These are phyloP conservation scores for Pholiota adiposa DNA, from an alignment of 1,284 basidiomycete genomes.

Conservation along the genomic window DNA sequence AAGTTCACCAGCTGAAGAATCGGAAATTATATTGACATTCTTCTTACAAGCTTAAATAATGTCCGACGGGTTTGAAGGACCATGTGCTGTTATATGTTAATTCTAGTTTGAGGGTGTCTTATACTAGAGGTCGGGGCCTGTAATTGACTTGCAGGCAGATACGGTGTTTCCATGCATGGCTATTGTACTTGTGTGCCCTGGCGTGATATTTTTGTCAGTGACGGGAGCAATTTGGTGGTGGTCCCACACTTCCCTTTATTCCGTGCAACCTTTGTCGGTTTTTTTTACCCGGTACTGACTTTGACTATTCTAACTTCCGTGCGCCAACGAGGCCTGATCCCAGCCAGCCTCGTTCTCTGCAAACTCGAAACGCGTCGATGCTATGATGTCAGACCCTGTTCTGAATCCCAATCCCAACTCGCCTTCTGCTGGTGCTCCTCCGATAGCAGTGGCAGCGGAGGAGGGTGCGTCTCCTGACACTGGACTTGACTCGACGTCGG, in stretches of 20 bases:
- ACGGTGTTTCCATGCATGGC: too few relatives aligned
- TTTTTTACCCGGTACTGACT: background rate
- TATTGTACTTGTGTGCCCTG: too few relatives aligned
- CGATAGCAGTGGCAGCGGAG: background rate
- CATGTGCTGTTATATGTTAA: too few relatives aligned
- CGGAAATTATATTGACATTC: too few relatives aligned
- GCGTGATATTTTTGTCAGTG: background rate
- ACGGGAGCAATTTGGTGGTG: background rate
- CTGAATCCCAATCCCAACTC: background rate
- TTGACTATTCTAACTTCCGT: background rate
- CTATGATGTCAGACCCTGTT: slow-evolving; percentile 27
- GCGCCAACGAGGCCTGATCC: background rate
- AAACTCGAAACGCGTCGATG: slow-evolving; percentile 23
- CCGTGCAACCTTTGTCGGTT: background rate
- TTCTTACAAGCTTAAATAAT: too few relatives aligned
- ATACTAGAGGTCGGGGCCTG: too few relatives aligned
- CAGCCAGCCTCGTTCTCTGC: background rate
- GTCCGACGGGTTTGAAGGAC: too few relatives aligned
- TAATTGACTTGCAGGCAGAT: background rate
- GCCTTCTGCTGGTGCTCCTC: background rate
- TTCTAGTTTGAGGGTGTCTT: too few relatives aligned
- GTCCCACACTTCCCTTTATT: background rate
- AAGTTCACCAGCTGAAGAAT: too few relatives aligned
- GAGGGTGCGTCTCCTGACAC: background rate
- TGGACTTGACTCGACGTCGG: background rate